Evolutionary conservation across 2,329 filamentous ascomycete species (phyloP).

Genomic region (Xenosphaeropsis pyriputrescens): DNA sequence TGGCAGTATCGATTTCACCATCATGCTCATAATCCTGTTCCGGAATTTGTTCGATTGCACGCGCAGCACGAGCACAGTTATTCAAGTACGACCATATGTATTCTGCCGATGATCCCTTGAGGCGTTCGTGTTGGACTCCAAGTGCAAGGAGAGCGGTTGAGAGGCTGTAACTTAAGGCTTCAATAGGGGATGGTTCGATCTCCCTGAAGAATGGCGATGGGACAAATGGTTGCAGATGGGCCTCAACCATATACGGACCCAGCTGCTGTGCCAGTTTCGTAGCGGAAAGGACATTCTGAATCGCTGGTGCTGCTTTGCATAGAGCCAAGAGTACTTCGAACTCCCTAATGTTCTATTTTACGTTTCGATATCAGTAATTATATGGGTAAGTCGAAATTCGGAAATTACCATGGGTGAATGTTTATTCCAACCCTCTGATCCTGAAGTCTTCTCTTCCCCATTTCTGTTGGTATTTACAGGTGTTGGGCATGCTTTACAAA

Average conservation of each 20-base stretch:
- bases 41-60: slow-evolving; percentile 35
- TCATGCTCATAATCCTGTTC: slow-evolving; percentile 33
- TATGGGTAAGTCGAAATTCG: no score
- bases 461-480: slow-evolving; percentile 14
- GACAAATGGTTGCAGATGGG: slow-evolving; percentile 63
- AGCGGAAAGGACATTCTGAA: slow-evolving; percentile 58
- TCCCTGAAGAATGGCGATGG: slow-evolving; percentile 71
- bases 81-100: slow-evolving; percentile 60
- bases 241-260: slow-evolving; percentile 72
- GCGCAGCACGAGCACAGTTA: slow-evolving; percentile 50
- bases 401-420: no score
- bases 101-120: slow-evolving; percentile 51
- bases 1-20: slow-evolving; percentile 42
- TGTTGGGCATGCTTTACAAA: slow-evolving; percentile 41
- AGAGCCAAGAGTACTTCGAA: slow-evolving; percentile 83
- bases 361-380: no score
- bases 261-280: slow-evolving; percentile 68
- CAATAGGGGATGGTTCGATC: slow-evolving; percentile 79
- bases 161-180: slow-evolving; percentile 66
- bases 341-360: slow-evolving; percentile 62
- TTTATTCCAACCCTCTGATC: no score
- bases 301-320: slow-evolving; percentile 72
- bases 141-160: slow-evolving; percentile 70
- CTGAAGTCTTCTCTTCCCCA: neutral
- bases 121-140: slow-evolving; percentile 53